Conservation (phyloP, 495 filamentous ascomycete species). For the Lasiosphaeria miniovina region DNA sequence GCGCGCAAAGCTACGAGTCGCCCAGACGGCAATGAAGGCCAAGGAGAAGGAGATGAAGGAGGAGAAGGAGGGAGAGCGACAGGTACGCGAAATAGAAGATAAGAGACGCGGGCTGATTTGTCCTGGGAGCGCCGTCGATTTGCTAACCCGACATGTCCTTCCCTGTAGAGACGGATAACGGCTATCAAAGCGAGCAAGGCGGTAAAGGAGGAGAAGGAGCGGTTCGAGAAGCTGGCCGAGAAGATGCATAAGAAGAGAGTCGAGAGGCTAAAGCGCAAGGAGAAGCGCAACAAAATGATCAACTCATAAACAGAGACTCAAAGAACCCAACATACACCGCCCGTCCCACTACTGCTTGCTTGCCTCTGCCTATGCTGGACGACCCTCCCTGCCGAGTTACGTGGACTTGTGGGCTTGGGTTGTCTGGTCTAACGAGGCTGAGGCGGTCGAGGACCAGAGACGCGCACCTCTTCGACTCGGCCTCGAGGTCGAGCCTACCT, state of each 20-base stretch:
- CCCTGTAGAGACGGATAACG: too few species aligned
- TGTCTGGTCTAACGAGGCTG: too few species aligned
- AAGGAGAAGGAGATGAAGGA: constrained; percentile 93
- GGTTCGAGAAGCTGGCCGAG: too few species aligned
- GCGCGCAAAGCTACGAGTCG: constrained; percentile 61
- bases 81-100: constrained; percentile 52
- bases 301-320: constrained; percentile 63
- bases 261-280: constrained; percentile 85
- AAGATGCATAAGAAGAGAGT: constrained; percentile 88
- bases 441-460: too few species aligned
- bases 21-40: constrained; percentile 71
- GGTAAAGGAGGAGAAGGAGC: too few species aligned
- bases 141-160: constrained; percentile 11
- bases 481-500: too few species aligned
- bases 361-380: not conserved
- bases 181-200: too few species aligned
- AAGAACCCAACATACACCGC: not conserved
- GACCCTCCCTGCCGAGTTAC: not conserved
- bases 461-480: too few species aligned
- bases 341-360: not conserved
- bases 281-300: constrained; percentile 96
- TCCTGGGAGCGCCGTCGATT: not conserved
- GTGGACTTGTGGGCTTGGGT: too few species aligned
- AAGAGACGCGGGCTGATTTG: not conserved
- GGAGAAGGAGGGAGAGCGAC: constrained; percentile 83